These are phyloP conservation scores for Aspergillus terreus DNA, from an alignment of 2,329 filamentous ascomycete species.

Conservation along the genomic window DNA sequence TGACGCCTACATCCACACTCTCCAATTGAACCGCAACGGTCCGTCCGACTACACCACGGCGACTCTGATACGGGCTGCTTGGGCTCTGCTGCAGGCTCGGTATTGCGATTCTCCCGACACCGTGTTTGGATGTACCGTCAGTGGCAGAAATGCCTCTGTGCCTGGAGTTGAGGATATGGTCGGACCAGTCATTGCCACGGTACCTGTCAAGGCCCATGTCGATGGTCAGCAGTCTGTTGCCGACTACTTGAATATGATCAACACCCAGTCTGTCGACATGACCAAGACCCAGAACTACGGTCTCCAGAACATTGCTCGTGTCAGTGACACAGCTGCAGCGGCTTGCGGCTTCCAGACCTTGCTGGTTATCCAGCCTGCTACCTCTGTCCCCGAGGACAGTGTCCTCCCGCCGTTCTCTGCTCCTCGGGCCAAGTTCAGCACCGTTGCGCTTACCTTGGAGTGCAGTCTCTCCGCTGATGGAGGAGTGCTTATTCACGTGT, in stretches of 20 bases:
- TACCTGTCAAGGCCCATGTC: constrained; percentile 36
- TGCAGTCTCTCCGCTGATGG: constrained; percentile 8
- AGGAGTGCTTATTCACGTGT: constrained; percentile 6
- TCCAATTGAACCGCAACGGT: neutral
- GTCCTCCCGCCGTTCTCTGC: constrained; percentile 8
- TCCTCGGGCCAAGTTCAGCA: constrained; percentile 9
- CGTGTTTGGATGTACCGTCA: constrained; percentile 42
- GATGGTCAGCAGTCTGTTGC: constrained; percentile 29
- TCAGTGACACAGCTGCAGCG: constrained; percentile 40
- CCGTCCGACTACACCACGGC: constrained; percentile 32
- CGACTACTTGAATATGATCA: constrained; percentile 52
- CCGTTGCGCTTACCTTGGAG: constrained; percentile 11
- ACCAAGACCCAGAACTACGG: constrained; percentile 59
- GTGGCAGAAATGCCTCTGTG: constrained; percentile 39
- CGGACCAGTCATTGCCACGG: constrained; percentile 42
- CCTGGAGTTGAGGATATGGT: constrained; percentile 41
- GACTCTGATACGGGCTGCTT: constrained; percentile 41
- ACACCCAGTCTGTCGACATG: constrained; percentile 49
- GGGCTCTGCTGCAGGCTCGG: constrained; percentile 37
- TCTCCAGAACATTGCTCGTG: constrained; percentile 44
- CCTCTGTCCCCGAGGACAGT: constrained; percentile 5
- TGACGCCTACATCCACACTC: constrained; percentile 1
- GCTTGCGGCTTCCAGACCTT: constrained; percentile 41
- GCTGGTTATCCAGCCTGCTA: constrained; percentile 32
- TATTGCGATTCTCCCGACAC: constrained; percentile 38